phyloP scores from a whole-genome alignment of 257 asterid genomes.

The Verbena officinalis region DNA sequence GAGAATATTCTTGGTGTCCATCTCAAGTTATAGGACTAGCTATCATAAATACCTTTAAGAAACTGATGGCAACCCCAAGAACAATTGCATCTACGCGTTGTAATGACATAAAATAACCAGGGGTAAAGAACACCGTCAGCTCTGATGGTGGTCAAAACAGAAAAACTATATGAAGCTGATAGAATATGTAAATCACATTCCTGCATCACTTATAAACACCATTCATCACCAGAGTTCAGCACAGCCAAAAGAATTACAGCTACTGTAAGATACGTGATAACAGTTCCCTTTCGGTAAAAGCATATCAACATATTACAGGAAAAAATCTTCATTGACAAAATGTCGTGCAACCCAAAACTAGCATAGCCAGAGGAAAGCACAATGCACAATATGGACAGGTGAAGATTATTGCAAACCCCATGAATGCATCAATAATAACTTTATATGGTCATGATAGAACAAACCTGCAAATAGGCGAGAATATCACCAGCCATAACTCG shows the following conservation, averaged over 20 bases:
- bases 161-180: background rate
- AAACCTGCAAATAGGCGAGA: conserved; percentile 59
- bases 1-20: background rate
- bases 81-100: no score
- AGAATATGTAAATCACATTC: background rate
- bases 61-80: no score
- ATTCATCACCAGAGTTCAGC: conserved; percentile 11
- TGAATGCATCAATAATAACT: background rate
- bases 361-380: background rate
- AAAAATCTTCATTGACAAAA: background rate
- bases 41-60: background rate
- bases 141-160: background rate
- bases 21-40: conserved; percentile 2
- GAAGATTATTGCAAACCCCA: background rate
- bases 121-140: background rate
- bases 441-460: conserved; percentile 7
- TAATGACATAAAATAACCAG: no score
- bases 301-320: background rate
- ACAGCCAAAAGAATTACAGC: conserved; percentile 9
- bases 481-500: conserved; percentile 62
- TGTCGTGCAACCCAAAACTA: background rate
- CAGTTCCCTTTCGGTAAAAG: background rate
- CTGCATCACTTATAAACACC: no score
- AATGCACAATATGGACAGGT: background rate
- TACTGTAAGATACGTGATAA: conserved; percentile 10